Conservation (phyloP, 352 stramenopile species). For the Globisporangium paddicum region DNA sequence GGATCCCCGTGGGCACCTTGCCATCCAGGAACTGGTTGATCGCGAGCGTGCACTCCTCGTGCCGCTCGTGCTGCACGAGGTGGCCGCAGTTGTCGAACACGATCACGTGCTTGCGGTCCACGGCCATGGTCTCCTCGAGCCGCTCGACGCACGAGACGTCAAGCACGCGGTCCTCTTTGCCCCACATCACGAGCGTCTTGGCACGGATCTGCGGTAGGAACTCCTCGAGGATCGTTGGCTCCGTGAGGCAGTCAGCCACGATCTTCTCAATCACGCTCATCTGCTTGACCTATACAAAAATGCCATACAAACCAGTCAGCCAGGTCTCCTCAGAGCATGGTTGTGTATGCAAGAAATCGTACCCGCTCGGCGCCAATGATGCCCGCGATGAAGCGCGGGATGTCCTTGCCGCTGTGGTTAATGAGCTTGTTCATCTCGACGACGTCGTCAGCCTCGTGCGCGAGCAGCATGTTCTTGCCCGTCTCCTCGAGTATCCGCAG, state of each 20-base stretch:
- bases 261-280: conserved; percentile 60
- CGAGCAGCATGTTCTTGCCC: conserved; percentile 62
- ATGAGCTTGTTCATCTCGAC: conserved; percentile 50
- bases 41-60: conserved; percentile 42
- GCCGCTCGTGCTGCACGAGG: conserved; percentile 63
- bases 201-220: conserved; percentile 47
- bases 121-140: conserved; percentile 40
- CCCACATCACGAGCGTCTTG: conserved; percentile 66
- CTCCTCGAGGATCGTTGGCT: conserved; percentile 60
- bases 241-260: conserved; percentile 39
- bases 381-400: conserved; percentile 32
- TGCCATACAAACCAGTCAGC: not conserved
- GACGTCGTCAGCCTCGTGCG: conserved; percentile 49
- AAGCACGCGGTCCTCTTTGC: conserved; percentile 61
- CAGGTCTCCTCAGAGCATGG: not conserved
- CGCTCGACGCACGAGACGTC: conserved; percentile 66
- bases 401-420: conserved; percentile 20
- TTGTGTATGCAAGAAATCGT: not conserved
- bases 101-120: conserved; percentile 31
- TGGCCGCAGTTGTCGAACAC: conserved; percentile 65
- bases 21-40: conserved; percentile 58
- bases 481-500: conserved; percentile 54
- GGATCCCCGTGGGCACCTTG: conserved; percentile 7
- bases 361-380: conserved; percentile 37
- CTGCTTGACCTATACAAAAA: conserved; percentile 26